Conservation (phyloP, 2,329 filamentous ascomycete genomes). For the Lecanicillium sp. region DNA sequence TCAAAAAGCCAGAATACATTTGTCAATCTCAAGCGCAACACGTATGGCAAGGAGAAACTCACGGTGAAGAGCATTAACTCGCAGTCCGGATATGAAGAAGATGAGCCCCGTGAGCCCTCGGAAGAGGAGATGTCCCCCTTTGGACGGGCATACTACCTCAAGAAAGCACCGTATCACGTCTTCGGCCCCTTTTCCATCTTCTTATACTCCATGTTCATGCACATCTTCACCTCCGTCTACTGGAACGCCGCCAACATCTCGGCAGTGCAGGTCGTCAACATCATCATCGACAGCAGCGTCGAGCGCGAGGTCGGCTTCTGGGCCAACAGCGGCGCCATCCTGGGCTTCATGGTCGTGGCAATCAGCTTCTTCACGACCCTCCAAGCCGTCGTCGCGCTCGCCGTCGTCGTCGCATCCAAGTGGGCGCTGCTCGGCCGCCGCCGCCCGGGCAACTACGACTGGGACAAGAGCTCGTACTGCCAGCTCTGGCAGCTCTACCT, state of each 20-base stretch:
- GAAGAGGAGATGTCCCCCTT: constrained; percentile 44
- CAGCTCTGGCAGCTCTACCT: constrained; percentile 53
- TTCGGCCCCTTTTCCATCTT: constrained; percentile 42
- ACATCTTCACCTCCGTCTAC: constrained; percentile 40
- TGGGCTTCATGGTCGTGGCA: constrained; percentile 32
- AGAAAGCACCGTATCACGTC: constrained; percentile 44
- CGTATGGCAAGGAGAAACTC: too few species aligned
- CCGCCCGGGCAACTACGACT: constrained; percentile 48
- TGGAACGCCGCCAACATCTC: constrained; percentile 46
- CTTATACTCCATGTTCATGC: constrained; percentile 41
- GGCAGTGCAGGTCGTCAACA: constrained; percentile 40
- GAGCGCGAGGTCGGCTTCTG: constrained; percentile 21
- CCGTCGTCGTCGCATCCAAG: constrained; percentile 40
- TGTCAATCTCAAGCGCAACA: too few species aligned
- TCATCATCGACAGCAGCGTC: constrained; percentile 23
- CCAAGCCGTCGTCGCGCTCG: constrained; percentile 38
- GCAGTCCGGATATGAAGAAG: too few species aligned
- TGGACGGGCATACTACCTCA: constrained; percentile 49
- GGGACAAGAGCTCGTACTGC: constrained; percentile 51
- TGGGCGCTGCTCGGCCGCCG: constrained; percentile 47
- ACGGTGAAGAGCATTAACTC: too few species aligned
- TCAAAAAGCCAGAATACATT: too few species aligned
- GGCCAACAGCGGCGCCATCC: constrained; percentile 33
- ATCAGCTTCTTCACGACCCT: constrained; percentile 37
- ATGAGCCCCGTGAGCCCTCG: constrained; percentile 44